Evolutionary conservation across 2,329 filamentous ascomycete genomes (phyloP), one percentile per base, ranked within the genome.

Genomic region (Monilinia aucupariae): DNA sequence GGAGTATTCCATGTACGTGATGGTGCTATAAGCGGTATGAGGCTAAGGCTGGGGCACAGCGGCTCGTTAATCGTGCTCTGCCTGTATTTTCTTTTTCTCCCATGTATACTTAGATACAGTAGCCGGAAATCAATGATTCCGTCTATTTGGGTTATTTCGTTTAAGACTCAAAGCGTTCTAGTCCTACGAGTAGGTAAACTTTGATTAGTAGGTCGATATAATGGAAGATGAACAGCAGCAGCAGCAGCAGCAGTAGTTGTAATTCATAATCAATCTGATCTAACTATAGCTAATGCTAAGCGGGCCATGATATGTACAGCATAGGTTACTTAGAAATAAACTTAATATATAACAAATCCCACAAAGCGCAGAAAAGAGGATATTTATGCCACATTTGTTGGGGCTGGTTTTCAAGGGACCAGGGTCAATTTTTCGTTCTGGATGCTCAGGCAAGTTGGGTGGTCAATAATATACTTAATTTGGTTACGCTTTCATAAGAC

Each of bases 371-470:
- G n/a, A n/a, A n/a, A n/a, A n/a, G n/a, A n/a, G n/a, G n/a, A n/a
- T n/a, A 55, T 30, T 25, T 9, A 39, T 55, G 53, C 41, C 27
- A 47, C 27, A 56, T 56, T 43, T 47, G 27, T 30, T 30, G 53
- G 53, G 53, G 53, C 53, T 56, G 53, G 53, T 45, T 45, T 56
- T 13, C 10, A 56, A 55, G 27, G 25, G 25, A 13, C 41, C 27
- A 45, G 27, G 53, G 12, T 30, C 53, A 20, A 34, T 56, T 22
- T 45, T 34, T 20, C 41, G 53, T 32, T 32, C 25, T 56, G 27
- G 13, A 22, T 45, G 53, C 39, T 32, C 27, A 22, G 27, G 47
- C 9, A 34, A 45, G 49, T 22, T 56, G 20, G 30, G 25, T 22
- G 5, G n/a, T 25, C 17, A 47, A 58, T 47, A 22, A 47, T 58